Evolutionary conservation across 352 stramenopile genomes (phyloP), one percentile per base, ranked within the genome.

Genomic region (Pythium biforme): DNA sequence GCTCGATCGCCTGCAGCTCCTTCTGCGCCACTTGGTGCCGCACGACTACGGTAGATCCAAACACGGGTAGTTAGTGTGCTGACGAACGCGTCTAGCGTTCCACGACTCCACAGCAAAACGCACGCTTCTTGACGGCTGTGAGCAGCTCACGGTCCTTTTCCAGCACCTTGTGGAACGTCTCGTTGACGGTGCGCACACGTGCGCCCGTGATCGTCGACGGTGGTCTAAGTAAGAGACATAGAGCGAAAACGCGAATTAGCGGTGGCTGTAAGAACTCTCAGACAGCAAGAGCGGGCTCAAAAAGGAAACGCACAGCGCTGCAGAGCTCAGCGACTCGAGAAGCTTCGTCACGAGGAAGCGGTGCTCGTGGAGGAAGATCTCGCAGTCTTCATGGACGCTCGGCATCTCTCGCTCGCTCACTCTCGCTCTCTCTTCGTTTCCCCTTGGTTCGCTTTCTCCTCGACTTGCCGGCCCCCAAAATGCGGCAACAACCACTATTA

Each of bases 321-420:
- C 79, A 7, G 79, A 81, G 64, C 78, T 77, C 17, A 94, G 75
- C 27, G 82, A 87, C 69, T 94, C 84, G 37, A 94, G 77, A 29
- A 94, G 70, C 67, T 94, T 94, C 15, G 83, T 92, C 53, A 90
- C 83, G 22, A 94, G 68, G 67, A 90, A 94, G 51, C 84, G 82
- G 72, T 94, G 84, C 72, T 92, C 84, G 56, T 94, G 81, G 49
- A 94, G 70, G 53, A 69, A 74, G 45, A 90, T 71, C 63, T 90
- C 79, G 43, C 90, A 81, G 49, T 90, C 72, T 25, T 94, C 82
- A 11, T 78, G 79, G 23, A 94, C 83, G 69, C 79, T 88, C 69
- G 74, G 59, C 70, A 77, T 80, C 2, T 25, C 39, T 7, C 52
- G 33, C 19, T n/a, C 20, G 25, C 37, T 55, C 45, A 27, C 31